Evolutionary conservation across 345 rosid genomes (phyloP).

Genomic region (Sisymbrium altissimum): DNA sequence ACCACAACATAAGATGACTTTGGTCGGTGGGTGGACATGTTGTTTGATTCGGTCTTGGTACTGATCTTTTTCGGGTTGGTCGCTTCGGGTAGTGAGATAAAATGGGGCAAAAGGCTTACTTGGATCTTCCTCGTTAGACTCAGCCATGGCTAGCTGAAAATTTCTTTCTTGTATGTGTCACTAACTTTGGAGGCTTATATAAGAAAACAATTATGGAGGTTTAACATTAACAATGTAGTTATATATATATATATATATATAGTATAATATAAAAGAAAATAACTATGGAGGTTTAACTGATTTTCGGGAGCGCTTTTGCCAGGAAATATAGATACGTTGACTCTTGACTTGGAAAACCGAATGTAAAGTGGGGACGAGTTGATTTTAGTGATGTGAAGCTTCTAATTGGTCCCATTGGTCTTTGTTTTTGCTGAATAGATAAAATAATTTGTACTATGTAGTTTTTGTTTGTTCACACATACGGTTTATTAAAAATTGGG

Average conservation of each 20-base stretch:
- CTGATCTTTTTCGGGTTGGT: conserved; percentile 18
- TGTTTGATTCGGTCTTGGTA: conserved; percentile 13
- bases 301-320: conserved; percentile 11
- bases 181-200: not conserved
- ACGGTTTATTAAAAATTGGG: not conserved
- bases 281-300: not conserved
- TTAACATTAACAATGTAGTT: not conserved
- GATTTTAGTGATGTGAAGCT: conserved; percentile 3
- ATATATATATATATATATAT: not conserved
- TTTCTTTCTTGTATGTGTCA: not conserved
- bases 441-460: not conserved
- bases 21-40: conserved; percentile 4
- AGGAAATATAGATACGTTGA: conserved; percentile 14
- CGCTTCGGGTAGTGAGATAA: conserved; percentile 13
- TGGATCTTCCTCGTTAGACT: conserved; percentile 17
- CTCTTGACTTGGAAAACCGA: conserved; percentile 21
- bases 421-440: not conserved
- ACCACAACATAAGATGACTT: conserved; percentile 33
- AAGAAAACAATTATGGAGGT: not conserved
- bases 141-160: conserved; percentile 13
- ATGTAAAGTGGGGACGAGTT: conserved; percentile 13
- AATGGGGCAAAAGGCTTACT: conserved; percentile 25
- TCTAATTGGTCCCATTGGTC: not conserved
- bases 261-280: too few relatives aligned
- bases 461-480: not conserved